Conservation (phyloP, 164 flowering plant genomes). For the Sextonia rubra region DNA sequence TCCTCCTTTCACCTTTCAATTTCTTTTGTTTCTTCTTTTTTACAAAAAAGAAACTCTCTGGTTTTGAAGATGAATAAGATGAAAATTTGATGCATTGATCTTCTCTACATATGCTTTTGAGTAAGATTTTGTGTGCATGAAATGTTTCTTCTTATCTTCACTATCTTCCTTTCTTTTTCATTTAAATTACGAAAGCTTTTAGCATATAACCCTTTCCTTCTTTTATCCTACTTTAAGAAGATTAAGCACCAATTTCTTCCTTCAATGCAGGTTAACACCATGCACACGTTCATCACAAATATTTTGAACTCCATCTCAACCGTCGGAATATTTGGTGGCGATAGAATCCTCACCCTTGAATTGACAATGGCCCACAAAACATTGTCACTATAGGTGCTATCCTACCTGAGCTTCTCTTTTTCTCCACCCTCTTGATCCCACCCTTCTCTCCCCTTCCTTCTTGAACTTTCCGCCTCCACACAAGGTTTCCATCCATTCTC, state of each 20-base stretch:
- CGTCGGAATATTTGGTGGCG: slow-evolving; percentile 4
- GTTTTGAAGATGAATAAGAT: neutral
- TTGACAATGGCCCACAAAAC: neutral
- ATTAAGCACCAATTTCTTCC: neutral
- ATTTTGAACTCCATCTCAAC: neutral
- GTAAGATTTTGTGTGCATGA: too few relatives aligned
- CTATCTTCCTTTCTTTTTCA: neutral
- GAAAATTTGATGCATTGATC: neutral
- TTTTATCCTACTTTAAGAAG: neutral
- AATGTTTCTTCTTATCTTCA: too few relatives aligned
- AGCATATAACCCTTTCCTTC: neutral
- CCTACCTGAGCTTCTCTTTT: slow-evolving; percentile 71
- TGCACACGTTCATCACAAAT: slow-evolving; percentile 7
- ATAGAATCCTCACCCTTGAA: neutral
- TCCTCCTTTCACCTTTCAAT: neutral
- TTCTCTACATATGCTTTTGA: neutral
- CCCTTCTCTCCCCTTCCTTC: neutral
- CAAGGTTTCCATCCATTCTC: neutral
- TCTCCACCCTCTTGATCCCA: neutral
- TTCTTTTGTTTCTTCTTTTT: neutral
- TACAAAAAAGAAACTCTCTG: too few relatives aligned
- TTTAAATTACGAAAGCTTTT: neutral
- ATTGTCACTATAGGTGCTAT: slow-evolving; percentile 46
- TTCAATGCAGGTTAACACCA: slow-evolving; percentile 6
- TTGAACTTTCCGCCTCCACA: neutral